phyloP scores from a whole-genome alignment of 164 flowering plant species.

The Cinnamomum chago region DNA sequence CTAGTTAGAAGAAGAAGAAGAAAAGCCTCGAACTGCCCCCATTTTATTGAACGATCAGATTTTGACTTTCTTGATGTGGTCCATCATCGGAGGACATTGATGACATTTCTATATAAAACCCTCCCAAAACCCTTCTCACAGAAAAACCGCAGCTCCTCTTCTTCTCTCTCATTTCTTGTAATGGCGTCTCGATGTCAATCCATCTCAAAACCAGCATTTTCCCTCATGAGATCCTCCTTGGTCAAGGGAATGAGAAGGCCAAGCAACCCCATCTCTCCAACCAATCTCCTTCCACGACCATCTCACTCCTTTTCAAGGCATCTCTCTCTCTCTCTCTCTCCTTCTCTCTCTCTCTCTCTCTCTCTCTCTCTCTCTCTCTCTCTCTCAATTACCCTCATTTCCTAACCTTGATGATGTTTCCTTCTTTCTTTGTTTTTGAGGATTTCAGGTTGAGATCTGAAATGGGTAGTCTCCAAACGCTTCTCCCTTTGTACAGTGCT shows the following conservation, averaged over 20 bases:
- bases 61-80: too few species aligned
- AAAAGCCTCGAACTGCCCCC: too few species aligned
- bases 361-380: constrained; percentile 5
- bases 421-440: constrained; percentile 1
- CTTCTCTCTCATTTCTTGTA: background rate
- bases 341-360: background rate
- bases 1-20: too few species aligned
- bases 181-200: constrained; percentile 78
- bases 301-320: constrained; percentile 42
- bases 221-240: constrained; percentile 44
- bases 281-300: constrained; percentile 23
- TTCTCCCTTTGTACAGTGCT: constrained; percentile 76
- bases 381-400: background rate
- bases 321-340: constrained; percentile 4
- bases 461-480: constrained; percentile 61
- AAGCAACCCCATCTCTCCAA: constrained; percentile 27
- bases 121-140: background rate
- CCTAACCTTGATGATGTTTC: background rate
- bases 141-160: background rate
- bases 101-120: background rate
- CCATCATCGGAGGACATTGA: too few species aligned
- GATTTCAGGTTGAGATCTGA: constrained; percentile 47
- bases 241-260: constrained; percentile 28
- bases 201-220: constrained; percentile 48
- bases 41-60: too few species aligned